Conservation (phyloP, 768 basidiomycete species). For the Xerocomus brunneocitrinus region DNA sequence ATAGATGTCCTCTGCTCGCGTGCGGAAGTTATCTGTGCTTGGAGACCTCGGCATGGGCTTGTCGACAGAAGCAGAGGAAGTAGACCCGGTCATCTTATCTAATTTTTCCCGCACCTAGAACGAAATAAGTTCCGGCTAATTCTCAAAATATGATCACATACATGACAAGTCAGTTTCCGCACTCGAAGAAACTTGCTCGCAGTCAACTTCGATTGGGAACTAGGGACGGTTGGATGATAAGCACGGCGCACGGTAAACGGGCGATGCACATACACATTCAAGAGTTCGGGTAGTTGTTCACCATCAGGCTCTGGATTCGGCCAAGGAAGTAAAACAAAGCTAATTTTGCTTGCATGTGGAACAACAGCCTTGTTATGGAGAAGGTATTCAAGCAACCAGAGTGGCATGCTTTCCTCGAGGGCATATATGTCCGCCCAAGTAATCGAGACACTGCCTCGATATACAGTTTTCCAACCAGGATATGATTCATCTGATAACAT, state of each 20-base stretch:
- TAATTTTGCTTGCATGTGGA: constrained; percentile 65
- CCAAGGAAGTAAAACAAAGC: constrained; percentile 86
- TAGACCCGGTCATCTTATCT: constrained; percentile 46
- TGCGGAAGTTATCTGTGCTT: constrained; percentile 15
- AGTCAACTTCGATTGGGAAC: constrained; percentile 79
- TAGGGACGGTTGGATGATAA: constrained; percentile 23
- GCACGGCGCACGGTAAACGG: background rate
- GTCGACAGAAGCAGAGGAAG: constrained; percentile 32
- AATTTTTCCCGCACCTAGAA: constrained; percentile 78
- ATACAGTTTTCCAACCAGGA: constrained; percentile 71
- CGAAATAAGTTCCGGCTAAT: constrained; percentile 4
- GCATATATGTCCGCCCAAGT: constrained; percentile 48
- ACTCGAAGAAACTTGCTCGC: constrained; percentile 84
- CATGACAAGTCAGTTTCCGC: constrained; percentile 79
- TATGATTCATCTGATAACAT: constrained; percentile 79
- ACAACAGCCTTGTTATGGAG: constrained; percentile 58
- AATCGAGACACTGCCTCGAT: constrained; percentile 63
- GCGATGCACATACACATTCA: constrained; percentile 67
- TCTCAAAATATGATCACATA: constrained; percentile 35
- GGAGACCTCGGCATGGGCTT: constrained; percentile 33
- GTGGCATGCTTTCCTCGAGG: constrained; percentile 76
- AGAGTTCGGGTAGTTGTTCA: constrained; percentile 70
- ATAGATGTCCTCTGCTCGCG: constrained; percentile 61
- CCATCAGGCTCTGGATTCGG: constrained; percentile 49
- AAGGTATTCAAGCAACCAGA: constrained; percentile 88